phyloP scores from a whole-genome alignment of 345 rosid species.

The Citrus cavaleriei region DNA sequence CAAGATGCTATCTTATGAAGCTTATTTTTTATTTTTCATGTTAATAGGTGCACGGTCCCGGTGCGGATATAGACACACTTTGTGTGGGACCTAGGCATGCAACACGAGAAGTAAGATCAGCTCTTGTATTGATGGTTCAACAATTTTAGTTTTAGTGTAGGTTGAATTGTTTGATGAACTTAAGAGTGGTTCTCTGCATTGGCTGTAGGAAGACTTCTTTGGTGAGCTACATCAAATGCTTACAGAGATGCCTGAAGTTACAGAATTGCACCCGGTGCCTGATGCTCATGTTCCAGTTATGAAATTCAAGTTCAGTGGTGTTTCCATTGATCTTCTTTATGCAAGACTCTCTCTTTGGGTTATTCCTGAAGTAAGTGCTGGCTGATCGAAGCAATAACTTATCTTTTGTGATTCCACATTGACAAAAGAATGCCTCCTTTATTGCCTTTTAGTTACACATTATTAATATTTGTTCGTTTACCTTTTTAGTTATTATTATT shows the following conservation, averaged over 20 bases:
- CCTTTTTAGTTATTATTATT: background rate
- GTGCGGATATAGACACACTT: conserved; percentile 95
- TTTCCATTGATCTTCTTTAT: conserved; percentile 94
- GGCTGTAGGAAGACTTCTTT: conserved; percentile 83
- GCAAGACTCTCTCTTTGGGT: conserved; percentile 90
- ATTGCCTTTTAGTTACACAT: background rate
- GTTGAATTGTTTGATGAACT: conserved; percentile 17
- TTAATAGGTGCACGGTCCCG: conserved; percentile 93
- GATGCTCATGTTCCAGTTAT: conserved; percentile 97
- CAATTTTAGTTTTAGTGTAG: conserved; percentile 11
- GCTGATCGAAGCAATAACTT: conserved; percentile 12
- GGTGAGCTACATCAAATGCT: conserved; percentile 83
- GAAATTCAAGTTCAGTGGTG: conserved; percentile 82
- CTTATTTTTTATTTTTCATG: background rate
- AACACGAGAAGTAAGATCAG: conserved; percentile 75
- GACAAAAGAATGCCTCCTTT: background rate
- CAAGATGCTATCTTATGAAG: background rate
- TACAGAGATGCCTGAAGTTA: conserved; percentile 86
- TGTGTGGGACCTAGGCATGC: conserved; percentile 97
- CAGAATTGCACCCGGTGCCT: conserved; percentile 96
- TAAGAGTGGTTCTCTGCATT: conserved; percentile 17
- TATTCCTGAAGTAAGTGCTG: conserved; percentile 82
- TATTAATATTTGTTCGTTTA: background rate
- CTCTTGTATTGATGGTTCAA: conserved; percentile 19
- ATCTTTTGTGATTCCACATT: background rate